Evolutionary conservation across 257 asterid species (phyloP), one percentile per base, ranked within the genome.

Genomic region (Ballota nigra): DNA sequence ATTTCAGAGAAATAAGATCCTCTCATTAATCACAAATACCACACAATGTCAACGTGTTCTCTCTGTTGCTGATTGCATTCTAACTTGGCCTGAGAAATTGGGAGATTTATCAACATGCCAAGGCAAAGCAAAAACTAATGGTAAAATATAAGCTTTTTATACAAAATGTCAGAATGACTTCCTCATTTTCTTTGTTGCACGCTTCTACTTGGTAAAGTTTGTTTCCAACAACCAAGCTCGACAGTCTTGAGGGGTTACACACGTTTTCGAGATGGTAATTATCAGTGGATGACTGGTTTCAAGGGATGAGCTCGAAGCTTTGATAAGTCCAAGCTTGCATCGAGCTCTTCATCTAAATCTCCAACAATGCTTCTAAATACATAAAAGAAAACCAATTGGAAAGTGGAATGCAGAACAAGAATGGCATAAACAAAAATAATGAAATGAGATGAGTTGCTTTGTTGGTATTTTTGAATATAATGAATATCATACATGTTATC

Each of bases 281-380:
- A 73, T 89, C 83, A 95, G 59, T 95, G 98, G 81, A 92, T 84
- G 22, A 95, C 92, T 3, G 99, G 98, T 85, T 92, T 95, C 83
- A 95, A 70, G 22, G 98, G 99, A 71, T 88, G 99, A 81, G 97
- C 97, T 84, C 95, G 85, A 52, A 95, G 94, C 74, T 87, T 83
- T 7, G 98, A 87, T 55, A 95, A 82, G 74, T 95, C 98, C 92
- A 92, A 81, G 85, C 75, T 84, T 69, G 93, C 97, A 56, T 95
- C 99, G 23, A 92, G 82, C 81, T 95, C 98, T 82, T 92, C 98
- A 68, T 92, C 98, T 74, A 95, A 47, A 80, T 95, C 97, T 63
- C 99, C 98, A 58, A 95, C 94, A 16, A 95, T 81, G 84, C 98
- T 88, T 87, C 98, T 94, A 71, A 71, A 81, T 19, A 66, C 29